These are phyloP conservation scores for Knoxia roxburghii DNA, from an alignment of 257 asterid species.

Conservation along the genomic window DNA sequence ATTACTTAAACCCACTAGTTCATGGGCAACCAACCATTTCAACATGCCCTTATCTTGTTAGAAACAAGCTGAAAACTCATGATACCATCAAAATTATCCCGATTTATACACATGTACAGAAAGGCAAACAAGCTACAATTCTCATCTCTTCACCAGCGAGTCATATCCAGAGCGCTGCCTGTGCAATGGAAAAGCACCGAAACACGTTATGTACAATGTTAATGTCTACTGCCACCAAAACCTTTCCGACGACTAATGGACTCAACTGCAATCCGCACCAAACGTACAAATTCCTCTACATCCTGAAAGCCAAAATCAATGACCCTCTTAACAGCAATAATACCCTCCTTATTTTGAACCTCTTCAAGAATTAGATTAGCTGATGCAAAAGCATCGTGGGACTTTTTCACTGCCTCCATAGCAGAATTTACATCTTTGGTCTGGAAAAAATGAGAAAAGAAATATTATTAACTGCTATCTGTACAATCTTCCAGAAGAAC, in stretches of 20 bases:
- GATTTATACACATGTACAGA: constrained; percentile 69
- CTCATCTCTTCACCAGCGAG: constrained; percentile 30
- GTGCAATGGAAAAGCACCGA: constrained; percentile 21
- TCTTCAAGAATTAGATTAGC: constrained; percentile 44
- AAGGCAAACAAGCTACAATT: constrained; percentile 30
- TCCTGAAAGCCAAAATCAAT: constrained; percentile 79
- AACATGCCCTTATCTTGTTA: constrained; percentile 41
- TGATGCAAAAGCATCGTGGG: constrained; percentile 57
- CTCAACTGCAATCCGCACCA: constrained; percentile 52
- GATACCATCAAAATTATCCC: constrained; percentile 36
- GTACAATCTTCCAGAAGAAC: background rate
- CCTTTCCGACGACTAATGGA: constrained; percentile 56
- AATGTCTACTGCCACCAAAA: constrained; percentile 36
- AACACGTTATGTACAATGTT: constrained; percentile 41
- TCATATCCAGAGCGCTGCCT: constrained; percentile 23
- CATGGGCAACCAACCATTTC: constrained; percentile 21
- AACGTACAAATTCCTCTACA: constrained; percentile 52
- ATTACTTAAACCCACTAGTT: constrained; percentile 20
- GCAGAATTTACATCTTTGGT: constrained; percentile 66
- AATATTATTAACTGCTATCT: constrained; percentile 8
- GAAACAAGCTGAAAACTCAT: constrained; percentile 32
- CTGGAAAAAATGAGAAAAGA: constrained; percentile 37
- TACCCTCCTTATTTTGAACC: constrained; percentile 52
- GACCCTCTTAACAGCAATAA: constrained; percentile 53
- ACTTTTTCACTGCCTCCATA: constrained; percentile 80